phyloP scores from a whole-genome alignment of 2,329 filamentous ascomycete species.

The Cryphonectria nitschkei region DNA sequence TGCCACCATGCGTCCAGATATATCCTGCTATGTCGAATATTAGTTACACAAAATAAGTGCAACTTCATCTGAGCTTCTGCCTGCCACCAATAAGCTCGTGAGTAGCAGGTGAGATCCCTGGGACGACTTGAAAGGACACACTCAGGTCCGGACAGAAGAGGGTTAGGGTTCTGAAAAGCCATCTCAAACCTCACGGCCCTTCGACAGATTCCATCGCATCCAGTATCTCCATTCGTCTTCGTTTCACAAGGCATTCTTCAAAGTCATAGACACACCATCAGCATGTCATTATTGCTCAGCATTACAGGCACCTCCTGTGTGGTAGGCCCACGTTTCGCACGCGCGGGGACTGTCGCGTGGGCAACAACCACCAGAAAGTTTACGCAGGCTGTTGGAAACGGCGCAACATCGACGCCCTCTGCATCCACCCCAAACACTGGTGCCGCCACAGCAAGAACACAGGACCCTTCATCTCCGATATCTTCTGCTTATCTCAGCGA shows the following conservation, averaged over 20 bases:
- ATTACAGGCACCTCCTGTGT: background rate
- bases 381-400: background rate
- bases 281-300: background rate
- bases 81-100: no score
- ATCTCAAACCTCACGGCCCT: no score
- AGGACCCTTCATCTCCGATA: background rate
- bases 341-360: background rate
- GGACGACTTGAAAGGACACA: no score
- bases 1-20: background rate
- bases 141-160: no score
- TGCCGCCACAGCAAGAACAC: background rate
- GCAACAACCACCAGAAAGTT: background rate
- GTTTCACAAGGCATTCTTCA: background rate
- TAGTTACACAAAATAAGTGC: no score
- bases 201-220: background rate
- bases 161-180: no score
- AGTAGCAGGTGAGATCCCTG: no score
- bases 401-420: background rate
- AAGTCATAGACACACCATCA: background rate
- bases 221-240: background rate
- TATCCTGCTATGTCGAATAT: background rate
- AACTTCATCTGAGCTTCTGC: no score
- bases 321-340: background rate
- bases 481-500: background rate
- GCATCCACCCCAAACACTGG: background rate